Evolutionary conservation across 139 green algal species (phyloP), one percentile per base, ranked within the genome.

Genomic region (Tetraselmis chui): DNA sequence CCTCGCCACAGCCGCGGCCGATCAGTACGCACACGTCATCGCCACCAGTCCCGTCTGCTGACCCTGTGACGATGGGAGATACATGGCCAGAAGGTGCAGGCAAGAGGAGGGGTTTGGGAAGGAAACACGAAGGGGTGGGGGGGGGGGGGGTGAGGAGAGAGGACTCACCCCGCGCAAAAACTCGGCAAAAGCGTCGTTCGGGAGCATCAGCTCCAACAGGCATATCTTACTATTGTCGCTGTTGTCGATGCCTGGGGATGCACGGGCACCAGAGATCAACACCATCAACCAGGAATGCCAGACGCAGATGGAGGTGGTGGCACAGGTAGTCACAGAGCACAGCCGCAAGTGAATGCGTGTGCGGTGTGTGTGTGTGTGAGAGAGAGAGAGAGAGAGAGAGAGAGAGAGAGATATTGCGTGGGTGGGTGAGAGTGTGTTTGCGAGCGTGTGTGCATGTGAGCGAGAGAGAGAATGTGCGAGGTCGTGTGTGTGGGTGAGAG

Each of bases 151-250:
- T 5, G 45, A 18, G 45, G 45, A 25, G 45, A 18, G 45, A 18
- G 45, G 45, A 5, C 45, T 18, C 18, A 67, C 45, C 45, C 18
- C 18, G 45, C 45, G 45, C 5, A 97, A 93, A 84, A 93, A 91
- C 80, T 97, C 91, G 23, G 93, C 89, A 90, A 95, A 95, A n/a
- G 86, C 86, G 76, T 97, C 91, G 59, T 97, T 95, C n/a, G 94
- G 94, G 31, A 92, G 78, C 94, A 97, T 97, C 59, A 96, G 90
- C 84, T 97, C 89, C 75, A 93, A 77, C 82, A 85, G 87, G 32
- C 86, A 90, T 82, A 92, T 82, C 32, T 23, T 84, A 77, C 79
- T 79, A 24, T 81, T 77, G 0, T 59, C 22, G 0, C 76, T 58
- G 82, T 94, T 95, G 84, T 97, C 92, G 1, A 97, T 88, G 75